Evolutionary conservation across 331 rosid genomes (phyloP).

Genomic region (Dryas integrifolia): DNA sequence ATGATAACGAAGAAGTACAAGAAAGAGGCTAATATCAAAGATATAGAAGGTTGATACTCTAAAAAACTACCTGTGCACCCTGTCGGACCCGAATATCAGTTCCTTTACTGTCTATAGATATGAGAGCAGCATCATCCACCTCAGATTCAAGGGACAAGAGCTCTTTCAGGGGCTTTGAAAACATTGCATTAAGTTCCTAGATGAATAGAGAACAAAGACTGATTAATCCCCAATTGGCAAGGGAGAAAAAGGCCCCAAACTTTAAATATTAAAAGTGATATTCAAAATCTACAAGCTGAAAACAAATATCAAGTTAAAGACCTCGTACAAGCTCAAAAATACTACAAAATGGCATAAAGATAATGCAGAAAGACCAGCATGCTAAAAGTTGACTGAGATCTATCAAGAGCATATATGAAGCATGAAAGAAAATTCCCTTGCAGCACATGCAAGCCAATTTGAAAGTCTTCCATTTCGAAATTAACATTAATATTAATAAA

Average conservation of each 20-base stretch:
- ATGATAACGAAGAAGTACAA: background rate
- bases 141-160: constrained; percentile 73
- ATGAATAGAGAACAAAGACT: constrained; percentile 20
- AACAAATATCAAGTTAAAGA: background rate
- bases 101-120: constrained; percentile 98
- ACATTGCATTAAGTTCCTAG: constrained; percentile 85
- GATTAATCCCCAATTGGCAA: constrained; percentile 9
- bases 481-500: background rate
- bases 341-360: background rate
- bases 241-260: background rate
- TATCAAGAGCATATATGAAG: background rate
- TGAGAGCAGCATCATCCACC: constrained; percentile 95
- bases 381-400: background rate
- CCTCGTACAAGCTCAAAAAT: background rate
- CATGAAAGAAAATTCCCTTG: background rate
- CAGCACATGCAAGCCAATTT: background rate
- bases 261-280: background rate
- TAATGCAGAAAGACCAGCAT: background rate
- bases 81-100: constrained; percentile 93
- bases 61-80: constrained; percentile 79
- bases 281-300: background rate
- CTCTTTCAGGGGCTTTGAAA: constrained; percentile 91
- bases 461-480: background rate
- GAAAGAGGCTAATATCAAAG: background rate
- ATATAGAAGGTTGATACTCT: background rate